Evolutionary conservation across 129 eudicot genomes (phyloP).

Genomic region (Arctium lappa): DNA sequence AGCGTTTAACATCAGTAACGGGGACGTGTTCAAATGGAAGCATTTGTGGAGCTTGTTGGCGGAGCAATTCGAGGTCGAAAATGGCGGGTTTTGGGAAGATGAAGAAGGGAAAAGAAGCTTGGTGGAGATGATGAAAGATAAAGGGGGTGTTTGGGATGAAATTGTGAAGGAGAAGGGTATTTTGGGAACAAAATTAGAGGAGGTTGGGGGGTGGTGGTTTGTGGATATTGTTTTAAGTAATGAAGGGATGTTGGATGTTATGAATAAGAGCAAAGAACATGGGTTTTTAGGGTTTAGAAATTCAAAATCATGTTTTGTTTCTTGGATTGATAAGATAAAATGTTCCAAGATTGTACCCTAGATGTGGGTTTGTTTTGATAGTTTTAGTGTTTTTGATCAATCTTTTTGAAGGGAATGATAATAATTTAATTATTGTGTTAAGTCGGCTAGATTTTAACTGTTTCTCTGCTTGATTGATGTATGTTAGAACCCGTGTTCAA

Average conservation of each 20-base stretch:
- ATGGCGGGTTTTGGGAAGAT: constrained; percentile 33
- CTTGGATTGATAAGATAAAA: constrained; percentile 40
- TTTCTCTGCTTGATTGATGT: too few species aligned
- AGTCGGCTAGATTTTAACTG: neutral
- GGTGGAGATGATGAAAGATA: constrained; percentile 51
- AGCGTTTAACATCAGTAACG: constrained; percentile 50
- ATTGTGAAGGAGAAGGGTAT: constrained; percentile 40
- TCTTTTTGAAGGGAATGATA: neutral
- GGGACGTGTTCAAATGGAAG: constrained; percentile 66
- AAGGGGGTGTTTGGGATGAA: constrained; percentile 55
- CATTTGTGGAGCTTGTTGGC: constrained; percentile 53
- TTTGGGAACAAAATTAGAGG: constrained; percentile 34
- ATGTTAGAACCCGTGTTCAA: neutral
- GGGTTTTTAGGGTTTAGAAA: constrained; percentile 34
- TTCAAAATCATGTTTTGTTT: constrained; percentile 21
- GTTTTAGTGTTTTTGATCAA: neutral
- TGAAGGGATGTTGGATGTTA: constrained; percentile 15
- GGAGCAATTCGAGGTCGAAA: constrained; percentile 48
- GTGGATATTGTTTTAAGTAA: constrained; percentile 25
- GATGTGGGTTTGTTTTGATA: neutral
- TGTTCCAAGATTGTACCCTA: constrained; percentile 22
- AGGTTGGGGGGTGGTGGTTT: constrained; percentile 50
- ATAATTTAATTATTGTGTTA: neutral
- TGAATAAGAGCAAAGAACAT: constrained; percentile 48
- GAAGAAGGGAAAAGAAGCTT: constrained; percentile 31